Percentiles rank a stretch among this genome's conserved stretches.
These are phyloP conservation scores for Cercospora brassicicola DNA, from an alignment of 2,329 filamentous ascomycete species.

Conservation along the genomic window DNA sequence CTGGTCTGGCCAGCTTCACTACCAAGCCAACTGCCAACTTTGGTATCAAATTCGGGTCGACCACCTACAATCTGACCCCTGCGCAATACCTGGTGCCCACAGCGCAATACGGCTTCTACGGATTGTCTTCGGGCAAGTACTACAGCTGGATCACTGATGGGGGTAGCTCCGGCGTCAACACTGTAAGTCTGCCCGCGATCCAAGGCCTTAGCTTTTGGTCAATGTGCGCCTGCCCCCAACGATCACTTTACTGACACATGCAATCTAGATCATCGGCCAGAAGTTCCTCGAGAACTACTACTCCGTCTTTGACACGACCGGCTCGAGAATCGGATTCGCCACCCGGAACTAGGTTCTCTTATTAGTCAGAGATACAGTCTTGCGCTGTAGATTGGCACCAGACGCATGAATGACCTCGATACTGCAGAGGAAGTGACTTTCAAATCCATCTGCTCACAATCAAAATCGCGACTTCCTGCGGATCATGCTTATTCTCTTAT, in stretches of 20 bases:
- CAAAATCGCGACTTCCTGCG: too few species aligned
- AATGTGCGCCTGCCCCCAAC: too few species aligned
- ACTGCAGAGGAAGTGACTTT: neutral
- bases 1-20: conserved; percentile 23
- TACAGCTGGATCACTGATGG: conserved; percentile 28
- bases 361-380: neutral
- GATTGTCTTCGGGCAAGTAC: conserved; percentile 23
- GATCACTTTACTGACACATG: neutral
- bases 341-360: conserved; percentile 11
- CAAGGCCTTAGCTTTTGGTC: too few species aligned
- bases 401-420: neutral
- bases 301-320: conserved; percentile 27
- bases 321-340: conserved; percentile 26
- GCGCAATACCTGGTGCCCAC: conserved; percentile 24
- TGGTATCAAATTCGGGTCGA: conserved; percentile 24
- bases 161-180: conserved; percentile 23
- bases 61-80: conserved; percentile 25
- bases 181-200: neutral
- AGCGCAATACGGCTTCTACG: conserved; percentile 22
- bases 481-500: neutral
- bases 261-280: conserved; percentile 21
- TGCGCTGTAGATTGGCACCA: neutral
- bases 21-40: conserved; percentile 24
- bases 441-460: neutral
- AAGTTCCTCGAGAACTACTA: conserved; percentile 30